These are phyloP conservation scores for Venturia asperata DNA, from an alignment of 2,329 filamentous ascomycete genomes.

Conservation along the genomic window DNA sequence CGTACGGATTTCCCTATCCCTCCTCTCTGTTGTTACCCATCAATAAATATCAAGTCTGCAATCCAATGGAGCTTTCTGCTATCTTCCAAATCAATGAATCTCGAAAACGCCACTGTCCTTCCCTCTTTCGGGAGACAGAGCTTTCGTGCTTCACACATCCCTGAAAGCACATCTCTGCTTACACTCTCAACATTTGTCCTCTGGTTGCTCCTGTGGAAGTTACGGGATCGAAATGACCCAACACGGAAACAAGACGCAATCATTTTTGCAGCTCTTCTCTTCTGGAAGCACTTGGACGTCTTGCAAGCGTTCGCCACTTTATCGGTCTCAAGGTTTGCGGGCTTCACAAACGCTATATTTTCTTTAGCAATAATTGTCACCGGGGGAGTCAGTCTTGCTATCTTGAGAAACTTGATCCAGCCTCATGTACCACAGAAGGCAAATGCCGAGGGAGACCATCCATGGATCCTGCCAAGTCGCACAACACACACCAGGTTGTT, in stretches of 20 bases:
- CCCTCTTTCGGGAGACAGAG: neutral
- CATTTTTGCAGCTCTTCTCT: neutral
- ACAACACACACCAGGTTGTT: conserved; percentile 62
- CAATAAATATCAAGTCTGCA: neutral
- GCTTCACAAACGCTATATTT: neutral
- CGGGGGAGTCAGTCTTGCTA: neutral
- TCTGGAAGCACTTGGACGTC: neutral
- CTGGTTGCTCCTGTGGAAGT: neutral
- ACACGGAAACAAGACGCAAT: neutral
- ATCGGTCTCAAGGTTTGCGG: neutral
- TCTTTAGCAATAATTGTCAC: neutral
- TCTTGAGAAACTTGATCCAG: neutral
- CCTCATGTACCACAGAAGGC: neutral
- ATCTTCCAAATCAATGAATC: neutral
- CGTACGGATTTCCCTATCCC: neutral
- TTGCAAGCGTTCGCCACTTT: neutral
- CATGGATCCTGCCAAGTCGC: conserved; percentile 54
- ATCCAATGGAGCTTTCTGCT: neutral
- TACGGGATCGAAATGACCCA: neutral
- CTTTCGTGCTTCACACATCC: neutral
- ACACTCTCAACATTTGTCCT: neutral
- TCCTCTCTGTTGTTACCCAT: neutral
- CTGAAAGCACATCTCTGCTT: neutral
- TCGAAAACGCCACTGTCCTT: neutral
- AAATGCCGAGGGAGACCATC: conserved; percentile 4